Base-by-base conservation (phyloP, 1,139 yeast species). In the Debaryomyces udenii region DNA sequence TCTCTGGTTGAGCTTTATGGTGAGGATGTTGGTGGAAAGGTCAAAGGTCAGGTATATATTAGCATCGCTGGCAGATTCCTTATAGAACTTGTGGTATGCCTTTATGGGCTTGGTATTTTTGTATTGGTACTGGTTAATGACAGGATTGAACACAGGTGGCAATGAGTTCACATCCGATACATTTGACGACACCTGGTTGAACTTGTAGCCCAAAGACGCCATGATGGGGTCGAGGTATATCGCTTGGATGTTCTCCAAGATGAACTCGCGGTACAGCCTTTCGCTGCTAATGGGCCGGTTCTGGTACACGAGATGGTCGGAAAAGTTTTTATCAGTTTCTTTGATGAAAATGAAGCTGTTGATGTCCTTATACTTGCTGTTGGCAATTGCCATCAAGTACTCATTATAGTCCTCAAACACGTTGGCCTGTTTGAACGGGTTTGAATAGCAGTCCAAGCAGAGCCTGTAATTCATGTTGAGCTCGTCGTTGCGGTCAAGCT, bases 181-280 rank as follows among this genome's bases (percentile, higher is more conserved):
- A 50, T 71, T 72, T 15, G 70, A 55, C 6, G 66, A 57, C 27
- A 66, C 59, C 37, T 66, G 65, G 28, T 59, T 55, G 45, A 62
- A 70, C 35, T 62, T 64, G 31, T 62, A 52, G 14, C 61, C 62
- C 40, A 60, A 46, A 37, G 70, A 51, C 29, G 74, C 75, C 46
- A 70, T 59, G 34, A 70, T 59, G 30, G 76, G 76, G 42, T 71
- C 75, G 31, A 71, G 50, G 47, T 64, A 72, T 36, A 70, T 64
- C 37, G 63, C 62, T 41, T 59, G 60, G 42, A 72, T 61, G 45
- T 66, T 64, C 35, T 62, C 67, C 49, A 68, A 56, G 31, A 72
- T 52, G 44, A 64, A 58, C 38, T 64, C 63, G 31, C 74, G 61
- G 44, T 63, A 62, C 52, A 69, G 74, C 38, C 61, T 58, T 46